Evolutionary conservation across 805 yeast genomes (phyloP), one percentile per base, ranked within the genome.

Genomic region (Henningerozyma blattae): DNA sequence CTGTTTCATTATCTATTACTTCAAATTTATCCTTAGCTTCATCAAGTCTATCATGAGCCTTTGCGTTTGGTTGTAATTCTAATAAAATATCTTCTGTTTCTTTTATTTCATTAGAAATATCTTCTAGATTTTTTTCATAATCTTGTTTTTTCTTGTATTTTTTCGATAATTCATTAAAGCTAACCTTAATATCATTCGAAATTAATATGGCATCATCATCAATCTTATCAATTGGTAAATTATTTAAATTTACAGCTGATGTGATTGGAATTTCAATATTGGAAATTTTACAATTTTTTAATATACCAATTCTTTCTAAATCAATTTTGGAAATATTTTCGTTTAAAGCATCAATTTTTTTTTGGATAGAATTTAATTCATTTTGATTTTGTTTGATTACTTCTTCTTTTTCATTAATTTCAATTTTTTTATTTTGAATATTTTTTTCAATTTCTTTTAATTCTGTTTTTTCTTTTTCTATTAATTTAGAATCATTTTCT

Each of bases 211-310:
- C 45, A 14, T 60, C 56, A 17, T 52, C 54, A 15, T 56, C 65
- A 12, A 64, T 64, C 14, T 67, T 74, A 18, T 72, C 81, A 27
- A 82, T 60, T 0, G 85, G 77, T 17, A 84, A 59, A 18, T 61
- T 65, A 15, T 72, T 78, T 22, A 81, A 56, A 10, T 74, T 64
- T 6, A 34, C 35, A 0, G 86, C 86, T 18, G 69, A 70, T 5
- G 52, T 44, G 20, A 83, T 53, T 2, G 94, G 93, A 13, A 85
- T 47, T 12, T 64, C 60, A 16, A 80, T 64, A 36, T 71, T 77
- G 34, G 82, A 82, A 38, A 87, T 67, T 46, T 81, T 83, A 56
- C 94, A 82, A 41, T 72, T 74, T 41, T 77, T 75, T 39, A 86
- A 62, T 15, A 72, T 60, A 41, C 71, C 69, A 7, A 72, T 58